phyloP scores from a whole-genome alignment of 768 basidiomycete species.

The Leccinellum rugosiceps region DNA sequence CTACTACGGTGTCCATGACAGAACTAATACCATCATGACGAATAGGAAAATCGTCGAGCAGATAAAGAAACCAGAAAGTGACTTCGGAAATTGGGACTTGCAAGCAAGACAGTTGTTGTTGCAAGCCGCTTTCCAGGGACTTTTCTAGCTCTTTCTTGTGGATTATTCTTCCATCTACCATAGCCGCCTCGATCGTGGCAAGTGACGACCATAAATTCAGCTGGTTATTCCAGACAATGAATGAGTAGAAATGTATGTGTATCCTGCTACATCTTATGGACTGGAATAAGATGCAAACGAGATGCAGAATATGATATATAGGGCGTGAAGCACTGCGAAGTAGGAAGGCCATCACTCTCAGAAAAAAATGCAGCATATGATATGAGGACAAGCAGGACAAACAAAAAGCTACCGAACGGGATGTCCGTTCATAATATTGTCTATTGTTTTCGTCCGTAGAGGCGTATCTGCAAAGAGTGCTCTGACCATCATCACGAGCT shows the following conservation, averaged over 20 bases:
- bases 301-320: constrained; percentile 9
- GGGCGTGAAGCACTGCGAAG: neutral
- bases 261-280: neutral
- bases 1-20: too few species aligned
- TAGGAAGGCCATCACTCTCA: neutral
- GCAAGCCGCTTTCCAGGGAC: too few species aligned
- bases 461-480: constrained; percentile 89
- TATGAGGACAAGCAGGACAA: neutral
- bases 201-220: too few species aligned
- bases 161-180: too few species aligned
- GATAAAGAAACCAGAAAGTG: too few species aligned
- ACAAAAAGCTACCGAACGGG: constrained; percentile 30
- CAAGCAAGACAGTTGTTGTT: too few species aligned
- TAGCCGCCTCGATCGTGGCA: too few species aligned
- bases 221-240: constrained; percentile 21
- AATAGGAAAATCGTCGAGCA: too few species aligned
- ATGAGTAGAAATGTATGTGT: neutral
- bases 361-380: constrained; percentile 3
- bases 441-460: constrained; percentile 76
- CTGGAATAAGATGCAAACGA: neutral
- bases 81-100: too few species aligned
- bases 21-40: too few species aligned
- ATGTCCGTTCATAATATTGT: constrained; percentile 65
- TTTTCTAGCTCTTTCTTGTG: too few species aligned
- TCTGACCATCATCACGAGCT: constrained; percentile 74